Evolutionary conservation across 2,329 filamentous ascomycete species (phyloP).

Genomic region (Stachybotrys echinatus): DNA sequence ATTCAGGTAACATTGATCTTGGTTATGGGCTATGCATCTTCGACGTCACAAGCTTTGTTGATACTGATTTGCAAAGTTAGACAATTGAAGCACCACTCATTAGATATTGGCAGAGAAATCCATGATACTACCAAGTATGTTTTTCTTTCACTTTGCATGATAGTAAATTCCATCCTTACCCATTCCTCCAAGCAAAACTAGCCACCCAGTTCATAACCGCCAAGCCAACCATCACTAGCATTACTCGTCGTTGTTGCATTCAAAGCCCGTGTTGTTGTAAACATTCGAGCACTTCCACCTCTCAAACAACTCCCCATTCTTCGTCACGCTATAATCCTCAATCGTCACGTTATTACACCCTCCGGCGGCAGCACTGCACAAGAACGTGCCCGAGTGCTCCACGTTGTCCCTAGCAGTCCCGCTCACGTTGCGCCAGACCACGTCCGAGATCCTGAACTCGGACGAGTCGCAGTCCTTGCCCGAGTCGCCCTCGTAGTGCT

Average conservation of each 20-base stretch:
- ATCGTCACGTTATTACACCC: conserved; percentile 24
- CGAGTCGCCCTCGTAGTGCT: conserved; percentile 25
- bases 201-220: no score
- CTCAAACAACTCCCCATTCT: conserved; percentile 8
- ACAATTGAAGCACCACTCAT: no score
- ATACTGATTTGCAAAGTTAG: no score
- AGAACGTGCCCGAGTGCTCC: conserved; percentile 18
- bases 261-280: conserved; percentile 14
- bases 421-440: conserved; percentile 19
- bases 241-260: conserved; percentile 7
- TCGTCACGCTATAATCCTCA: conserved; percentile 15
- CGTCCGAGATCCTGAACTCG: conserved; percentile 21
- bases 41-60: no score
- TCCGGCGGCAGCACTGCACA: conserved; percentile 23
- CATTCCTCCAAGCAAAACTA: no score
- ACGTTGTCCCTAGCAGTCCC: conserved; percentile 21
- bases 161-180: no score
- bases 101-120: no score
- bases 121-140: no score
- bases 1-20: no score
- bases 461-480: conserved; percentile 28
- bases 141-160: no score
- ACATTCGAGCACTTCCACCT: conserved; percentile 23
- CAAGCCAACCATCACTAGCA: no score
- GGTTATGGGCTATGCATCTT: no score